Evolutionary conservation across 805 yeast species (phyloP), one percentile per base, ranked within the genome.

Genomic region (Yamadazyma laniorum): DNA sequence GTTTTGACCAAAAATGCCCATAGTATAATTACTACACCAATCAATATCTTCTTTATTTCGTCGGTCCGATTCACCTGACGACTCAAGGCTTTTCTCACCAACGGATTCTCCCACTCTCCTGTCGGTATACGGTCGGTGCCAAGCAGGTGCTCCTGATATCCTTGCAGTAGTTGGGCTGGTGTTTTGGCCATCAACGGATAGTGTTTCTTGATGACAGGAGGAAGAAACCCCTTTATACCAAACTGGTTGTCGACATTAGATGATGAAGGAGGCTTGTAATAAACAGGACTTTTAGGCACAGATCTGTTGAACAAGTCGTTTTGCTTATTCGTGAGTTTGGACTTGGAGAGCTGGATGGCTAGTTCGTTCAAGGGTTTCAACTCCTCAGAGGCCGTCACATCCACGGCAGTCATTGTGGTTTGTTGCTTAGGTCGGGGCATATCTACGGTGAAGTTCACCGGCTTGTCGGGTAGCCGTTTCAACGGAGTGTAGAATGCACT

Each of bases 51-150:
- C 9, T 47, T 45, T 18, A 67, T 36, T 44, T 66, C 67, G 5
- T 47, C 27, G 36, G 71, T 73, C 42, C 62, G 63, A 45, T 71
- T 69, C 2, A 65, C 59, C 42, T 74, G 75, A 25, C 80, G 50
- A 4, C 57, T 32, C 36, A 74, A 53, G 1, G 80, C 80, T 25
- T 63, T 54, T 34, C 55, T 57, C 41, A 75, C 64, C 32, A 69
- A 61, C 2, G 77, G 76, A 43, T 60, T 62, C 9, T 51, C 49
- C 72, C 73, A 65, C 21, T 63, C 66, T 3, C 63, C 58, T 14
- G 52, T 45, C 4, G 61, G 57, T 8, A 17, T 21, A 13, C 17
- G 34, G 8, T 25, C 29, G 4, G 18, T 21, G 9, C 9, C 23
- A 21, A 21, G 23, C 6, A 7, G 9, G 6, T 21, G 23, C 23